Evolutionary conservation across 1,139 yeast genomes (phyloP).

Genomic region (Kodamaea sp.): DNA sequence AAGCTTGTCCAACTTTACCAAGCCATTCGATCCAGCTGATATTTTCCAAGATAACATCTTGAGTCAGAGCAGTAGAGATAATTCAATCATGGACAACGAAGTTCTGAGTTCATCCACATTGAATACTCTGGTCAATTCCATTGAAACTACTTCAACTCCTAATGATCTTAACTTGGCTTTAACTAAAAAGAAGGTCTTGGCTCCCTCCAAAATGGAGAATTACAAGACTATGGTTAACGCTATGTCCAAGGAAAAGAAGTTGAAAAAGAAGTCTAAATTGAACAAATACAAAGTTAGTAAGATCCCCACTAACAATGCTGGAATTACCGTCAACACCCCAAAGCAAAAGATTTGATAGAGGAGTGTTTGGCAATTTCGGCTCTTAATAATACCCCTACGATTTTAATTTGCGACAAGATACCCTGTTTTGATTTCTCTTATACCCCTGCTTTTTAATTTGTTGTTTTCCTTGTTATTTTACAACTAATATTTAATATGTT

Average conservation of each 20-base stretch:
- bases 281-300: slow-evolving; percentile 5
- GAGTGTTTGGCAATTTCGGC: too few relatives aligned
- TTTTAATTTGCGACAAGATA: too few relatives aligned
- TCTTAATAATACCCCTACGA: too few relatives aligned
- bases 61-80: slow-evolving; percentile 9
- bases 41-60: slow-evolving; percentile 12
- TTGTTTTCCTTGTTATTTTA: too few relatives aligned
- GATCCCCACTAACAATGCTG: slow-evolving; percentile 2
- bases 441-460: too few relatives aligned
- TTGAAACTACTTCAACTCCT: not conserved
- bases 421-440: too few relatives aligned
- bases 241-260: slow-evolving; percentile 18
- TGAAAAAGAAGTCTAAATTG: slow-evolving; percentile 11
- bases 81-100: slow-evolving; percentile 8
- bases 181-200: slow-evolving; percentile 10
- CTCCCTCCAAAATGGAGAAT: slow-evolving; percentile 16
- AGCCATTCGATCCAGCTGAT: slow-evolving; percentile 11
- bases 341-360: slow-evolving; percentile 3
- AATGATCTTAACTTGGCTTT: not conserved
- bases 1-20: slow-evolving; percentile 1
- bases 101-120: not conserved
- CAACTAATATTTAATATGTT: too few relatives aligned
- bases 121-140: slow-evolving; percentile 1
- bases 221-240: slow-evolving; percentile 17
- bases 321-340: slow-evolving; percentile 2